phyloP scores from a whole-genome alignment of 2,329 filamentous ascomycete species.

The Colletotrichum sp. region DNA sequence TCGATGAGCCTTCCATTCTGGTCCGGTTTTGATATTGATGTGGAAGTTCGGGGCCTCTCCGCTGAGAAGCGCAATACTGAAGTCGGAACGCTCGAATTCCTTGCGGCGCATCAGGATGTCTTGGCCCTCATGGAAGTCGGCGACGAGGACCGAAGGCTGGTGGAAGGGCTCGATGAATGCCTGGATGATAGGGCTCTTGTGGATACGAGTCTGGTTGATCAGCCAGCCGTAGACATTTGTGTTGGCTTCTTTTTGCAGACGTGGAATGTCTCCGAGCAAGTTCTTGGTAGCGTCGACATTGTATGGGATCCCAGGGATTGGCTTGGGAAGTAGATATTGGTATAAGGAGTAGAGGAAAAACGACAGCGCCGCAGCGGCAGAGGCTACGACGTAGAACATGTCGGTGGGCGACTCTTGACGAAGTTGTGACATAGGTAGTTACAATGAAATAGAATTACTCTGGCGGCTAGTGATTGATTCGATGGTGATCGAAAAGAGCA shows the following conservation, averaged over 20 bases:
- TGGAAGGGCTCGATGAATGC: slow-evolving; percentile 35
- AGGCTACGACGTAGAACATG: neutral
- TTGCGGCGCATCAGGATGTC: slow-evolving; percentile 36
- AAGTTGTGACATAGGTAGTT: too few species aligned
- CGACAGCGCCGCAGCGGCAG: neutral
- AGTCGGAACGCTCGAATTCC: slow-evolving; percentile 37
- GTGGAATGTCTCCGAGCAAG: neutral
- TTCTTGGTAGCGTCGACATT: neutral
- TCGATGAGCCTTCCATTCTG: slow-evolving; percentile 36
- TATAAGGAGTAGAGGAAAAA: neutral
- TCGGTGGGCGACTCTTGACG: neutral
- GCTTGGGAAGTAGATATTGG: neutral
- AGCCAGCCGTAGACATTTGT: neutral
- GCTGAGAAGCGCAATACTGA: neutral
- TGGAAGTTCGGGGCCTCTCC: slow-evolving; percentile 29
- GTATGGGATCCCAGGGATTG: neutral
- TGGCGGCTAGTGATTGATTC: neutral
- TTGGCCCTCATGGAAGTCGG: slow-evolving; percentile 34
- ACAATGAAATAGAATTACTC: too few species aligned
- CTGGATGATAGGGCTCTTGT: slow-evolving; percentile 28
- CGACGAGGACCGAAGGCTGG: slow-evolving; percentile 32
- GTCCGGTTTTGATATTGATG: slow-evolving; percentile 34
- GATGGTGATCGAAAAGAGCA: neutral
- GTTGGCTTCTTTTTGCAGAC: neutral
- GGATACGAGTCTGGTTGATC: neutral